These are phyloP conservation scores for Trichoderma erinaceum DNA, from an alignment of 495 filamentous ascomycete genomes.

Conservation along the genomic window DNA sequence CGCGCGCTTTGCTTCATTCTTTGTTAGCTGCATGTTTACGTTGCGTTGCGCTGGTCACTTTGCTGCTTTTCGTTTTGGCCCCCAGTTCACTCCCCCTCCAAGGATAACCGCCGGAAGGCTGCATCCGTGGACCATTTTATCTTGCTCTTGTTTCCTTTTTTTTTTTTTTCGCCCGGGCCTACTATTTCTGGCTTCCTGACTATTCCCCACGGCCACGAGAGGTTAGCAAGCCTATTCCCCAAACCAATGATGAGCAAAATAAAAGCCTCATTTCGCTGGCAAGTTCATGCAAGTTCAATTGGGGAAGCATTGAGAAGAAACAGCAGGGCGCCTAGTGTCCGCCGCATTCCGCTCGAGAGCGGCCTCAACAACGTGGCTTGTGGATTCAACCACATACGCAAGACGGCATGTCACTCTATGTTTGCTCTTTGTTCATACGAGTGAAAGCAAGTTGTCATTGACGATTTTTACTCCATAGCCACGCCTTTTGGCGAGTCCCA, in stretches of 20 bases:
- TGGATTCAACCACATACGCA: constrained; percentile 3
- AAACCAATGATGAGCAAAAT: neutral
- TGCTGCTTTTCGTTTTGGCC: too few relatives aligned
- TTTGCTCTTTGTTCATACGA: neutral
- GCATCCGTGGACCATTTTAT: too few relatives aligned
- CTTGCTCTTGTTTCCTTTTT: too few relatives aligned
- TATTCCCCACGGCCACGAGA: too few relatives aligned
- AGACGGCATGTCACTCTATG: neutral
- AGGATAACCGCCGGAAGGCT: too few relatives aligned
- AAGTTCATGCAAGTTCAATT: neutral
- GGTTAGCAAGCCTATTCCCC: neutral
- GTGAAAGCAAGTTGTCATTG: neutral
- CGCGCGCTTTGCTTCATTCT: too few relatives aligned
- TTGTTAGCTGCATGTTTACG: too few relatives aligned
- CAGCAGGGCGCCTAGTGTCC: neutral
- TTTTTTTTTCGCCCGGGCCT: too few relatives aligned
- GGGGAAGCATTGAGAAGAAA: neutral
- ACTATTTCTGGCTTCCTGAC: too few relatives aligned
- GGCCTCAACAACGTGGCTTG: constrained; percentile 1
- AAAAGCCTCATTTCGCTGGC: neutral
- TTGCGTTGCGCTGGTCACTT: too few relatives aligned
- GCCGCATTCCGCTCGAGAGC: neutral
- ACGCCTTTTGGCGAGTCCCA: neutral
- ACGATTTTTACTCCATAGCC: neutral
- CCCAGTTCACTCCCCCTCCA: too few relatives aligned